Percentiles rank a stretch among this genome's conserved stretches.
phyloP scores from a whole-genome alignment of 495 filamentous ascomycete genomes.

The Lasiosphaeriaceae sp. region DNA sequence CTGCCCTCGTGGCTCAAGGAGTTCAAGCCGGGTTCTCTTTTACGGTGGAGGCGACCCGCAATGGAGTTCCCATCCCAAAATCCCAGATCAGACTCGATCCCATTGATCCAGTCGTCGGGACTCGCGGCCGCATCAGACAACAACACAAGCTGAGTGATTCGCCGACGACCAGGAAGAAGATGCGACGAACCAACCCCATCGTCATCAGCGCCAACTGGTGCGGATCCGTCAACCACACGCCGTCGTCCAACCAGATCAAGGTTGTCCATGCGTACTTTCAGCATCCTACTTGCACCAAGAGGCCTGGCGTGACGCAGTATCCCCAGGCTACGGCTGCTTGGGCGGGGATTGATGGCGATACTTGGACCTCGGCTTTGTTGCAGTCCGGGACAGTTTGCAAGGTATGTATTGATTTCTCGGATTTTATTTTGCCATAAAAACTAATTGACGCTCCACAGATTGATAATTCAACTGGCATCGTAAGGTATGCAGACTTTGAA shows the following conservation, averaged over 20 bases:
- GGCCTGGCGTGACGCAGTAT: slow-evolving; percentile 15
- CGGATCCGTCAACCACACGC: slow-evolving; percentile 21
- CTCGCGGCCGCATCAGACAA: slow-evolving; percentile 1
- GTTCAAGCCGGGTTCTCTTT: slow-evolving; percentile 20
- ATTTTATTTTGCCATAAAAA: background rate
- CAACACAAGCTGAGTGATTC: too few relatives aligned
- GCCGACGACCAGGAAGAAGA: background rate
- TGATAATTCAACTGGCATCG: slow-evolving; percentile 19
- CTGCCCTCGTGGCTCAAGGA: slow-evolving; percentile 12
- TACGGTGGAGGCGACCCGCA: slow-evolving; percentile 17
- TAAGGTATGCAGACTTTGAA: slow-evolving; percentile 6
- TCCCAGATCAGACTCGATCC: slow-evolving; percentile 25
- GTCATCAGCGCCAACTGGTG: slow-evolving; percentile 28
- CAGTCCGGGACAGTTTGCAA: slow-evolving; percentile 31
- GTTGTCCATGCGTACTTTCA: slow-evolving; percentile 22
- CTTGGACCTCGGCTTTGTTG: slow-evolving; percentile 15
- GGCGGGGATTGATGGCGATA: slow-evolving; percentile 30
- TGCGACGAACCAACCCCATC: slow-evolving; percentile 15
- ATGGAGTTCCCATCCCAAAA: slow-evolving; percentile 23
- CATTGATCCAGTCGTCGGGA: slow-evolving; percentile 4
- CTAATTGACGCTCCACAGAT: slow-evolving; percentile 4
- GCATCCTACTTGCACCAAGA: slow-evolving; percentile 19
- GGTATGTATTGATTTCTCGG: slow-evolving; percentile 7
- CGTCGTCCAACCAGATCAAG: slow-evolving; percentile 22
- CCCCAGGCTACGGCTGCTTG: slow-evolving; percentile 29